Base-by-base conservation (phyloP, 2,329 filamentous ascomycete species). In the Xylaria multiplex region DNA sequence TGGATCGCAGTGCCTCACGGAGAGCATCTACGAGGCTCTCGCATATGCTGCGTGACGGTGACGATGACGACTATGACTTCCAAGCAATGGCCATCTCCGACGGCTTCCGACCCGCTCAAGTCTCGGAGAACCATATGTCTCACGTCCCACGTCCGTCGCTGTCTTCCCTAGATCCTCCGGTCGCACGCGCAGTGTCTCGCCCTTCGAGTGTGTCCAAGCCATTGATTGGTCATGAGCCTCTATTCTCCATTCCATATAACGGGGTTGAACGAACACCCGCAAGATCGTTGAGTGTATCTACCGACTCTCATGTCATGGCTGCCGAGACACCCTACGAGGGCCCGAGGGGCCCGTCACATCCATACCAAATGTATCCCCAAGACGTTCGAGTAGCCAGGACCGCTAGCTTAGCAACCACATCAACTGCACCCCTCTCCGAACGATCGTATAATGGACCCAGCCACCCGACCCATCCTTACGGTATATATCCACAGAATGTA, bases 301-400 rank as follows among this genome's bases (percentile, higher is more conserved):
- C 78, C 49, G 75, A 77, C 1, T 77, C 78, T n/a, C 75, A 78
- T 2, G 77, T 79, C 45, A 74, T 84, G 22, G 77, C 78, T 37
- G 68, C 82, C 3, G 84, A 92, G 64, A 90, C 87, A 64, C 90
- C 91, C 13, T 92, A 93, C 70, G 86, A 86, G 59, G 91, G 89
- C 6, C 86, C 89, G 1, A 88, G 86, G 3, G 90, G 89, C 2
- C 93, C 93, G 19, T 96, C 92, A 59, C 91, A 96, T 78, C 92
- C 93, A 0, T 97, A 96, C 76, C 88, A 87, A 71, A 90, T 95
- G 88, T 96, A 96, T 77, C 88, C 90, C 6, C 93, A 97, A 76
- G 86, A 88, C 62, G 86, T 90, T 61, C 79, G 78, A 62, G 56
- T 78, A 46, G 75, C 75, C 46, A 77, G 80, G 63, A 85, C 88